Evolutionary conservation across 768 basidiomycete genomes (phyloP).

Genomic region (Rubroboletus pulcherrimus): DNA sequence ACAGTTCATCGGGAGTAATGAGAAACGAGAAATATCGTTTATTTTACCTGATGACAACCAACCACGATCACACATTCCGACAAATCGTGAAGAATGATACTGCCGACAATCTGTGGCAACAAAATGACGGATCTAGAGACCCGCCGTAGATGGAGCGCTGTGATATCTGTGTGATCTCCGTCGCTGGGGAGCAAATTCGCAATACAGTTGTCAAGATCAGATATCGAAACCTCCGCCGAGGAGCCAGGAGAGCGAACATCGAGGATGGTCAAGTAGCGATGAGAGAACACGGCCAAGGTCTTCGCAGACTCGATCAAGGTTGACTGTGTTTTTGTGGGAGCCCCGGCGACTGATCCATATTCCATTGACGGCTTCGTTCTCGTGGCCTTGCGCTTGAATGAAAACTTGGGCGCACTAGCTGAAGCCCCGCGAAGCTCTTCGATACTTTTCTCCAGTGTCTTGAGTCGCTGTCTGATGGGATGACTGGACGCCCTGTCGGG

Average conservation of each 20-base stretch:
- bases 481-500: constrained; percentile 10
- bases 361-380: constrained; percentile 15
- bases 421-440: constrained; percentile 46
- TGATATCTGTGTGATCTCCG: constrained; percentile 8
- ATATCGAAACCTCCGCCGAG: constrained; percentile 53
- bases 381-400: constrained; percentile 54
- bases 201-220: constrained; percentile 63
- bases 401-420: constrained; percentile 57
- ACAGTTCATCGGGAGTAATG: background rate
- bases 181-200: constrained; percentile 54
- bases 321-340: background rate
- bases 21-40: background rate
- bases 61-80: constrained; percentile 60
- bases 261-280: constrained; percentile 41
- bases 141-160: constrained; percentile 40
- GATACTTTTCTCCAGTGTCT: constrained; percentile 52
- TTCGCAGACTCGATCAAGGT: constrained; percentile 29
- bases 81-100: constrained; percentile 67
- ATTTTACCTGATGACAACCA: constrained; percentile 74
- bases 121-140: constrained; percentile 61
- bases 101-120: constrained; percentile 63
- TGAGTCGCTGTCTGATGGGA: constrained; percentile 53
- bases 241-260: constrained; percentile 35
- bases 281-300: constrained; percentile 42
- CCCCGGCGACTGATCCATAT: background rate